A percentile compares a stretch with the other conserved stretches of the same genome.
These are phyloP conservation scores for Cordyceps pruinosa DNA, from an alignment of 2,329 filamentous ascomycete species.

Conservation along the genomic window DNA sequence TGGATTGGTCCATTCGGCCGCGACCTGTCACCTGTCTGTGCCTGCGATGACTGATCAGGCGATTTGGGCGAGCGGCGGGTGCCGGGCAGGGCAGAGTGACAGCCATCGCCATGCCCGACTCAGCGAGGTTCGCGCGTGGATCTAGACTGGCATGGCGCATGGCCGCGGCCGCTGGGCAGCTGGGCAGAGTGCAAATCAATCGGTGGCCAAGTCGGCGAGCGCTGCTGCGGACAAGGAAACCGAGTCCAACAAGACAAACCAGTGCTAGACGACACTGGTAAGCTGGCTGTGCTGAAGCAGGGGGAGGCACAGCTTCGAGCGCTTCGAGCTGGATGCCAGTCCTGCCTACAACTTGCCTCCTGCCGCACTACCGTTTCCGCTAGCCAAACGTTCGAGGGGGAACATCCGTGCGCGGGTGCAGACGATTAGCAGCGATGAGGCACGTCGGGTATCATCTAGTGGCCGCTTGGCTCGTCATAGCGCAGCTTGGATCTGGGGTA, in stretches of 20 bases:
- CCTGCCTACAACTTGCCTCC: not conserved
- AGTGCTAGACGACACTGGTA: no score
- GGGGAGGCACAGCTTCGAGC: not conserved
- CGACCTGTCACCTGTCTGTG: not conserved
- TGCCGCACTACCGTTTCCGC: constrained; percentile 8
- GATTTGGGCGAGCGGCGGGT: not conserved
- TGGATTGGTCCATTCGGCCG: not conserved
- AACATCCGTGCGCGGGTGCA: not conserved
- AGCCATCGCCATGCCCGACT: not conserved
- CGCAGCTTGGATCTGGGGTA: not conserved
- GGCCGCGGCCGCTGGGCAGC: no score
- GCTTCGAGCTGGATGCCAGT: no score
- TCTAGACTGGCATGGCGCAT: not conserved
- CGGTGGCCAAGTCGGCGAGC: not conserved
- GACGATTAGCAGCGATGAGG: constrained; percentile 2
- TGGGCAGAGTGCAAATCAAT: not conserved
- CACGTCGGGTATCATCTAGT: constrained; percentile 6
- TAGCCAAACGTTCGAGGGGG: constrained; percentile 1
- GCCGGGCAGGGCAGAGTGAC: not conserved
- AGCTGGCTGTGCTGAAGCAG: not conserved
- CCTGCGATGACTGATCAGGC: not conserved
- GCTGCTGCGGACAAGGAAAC: no score
- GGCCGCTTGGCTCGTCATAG: constrained; percentile 2
- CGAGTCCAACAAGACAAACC: no score
- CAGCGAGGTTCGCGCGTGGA: not conserved